Evolutionary conservation across 805 yeast species (phyloP).

Genomic region (Candida broadrunensis): DNA sequence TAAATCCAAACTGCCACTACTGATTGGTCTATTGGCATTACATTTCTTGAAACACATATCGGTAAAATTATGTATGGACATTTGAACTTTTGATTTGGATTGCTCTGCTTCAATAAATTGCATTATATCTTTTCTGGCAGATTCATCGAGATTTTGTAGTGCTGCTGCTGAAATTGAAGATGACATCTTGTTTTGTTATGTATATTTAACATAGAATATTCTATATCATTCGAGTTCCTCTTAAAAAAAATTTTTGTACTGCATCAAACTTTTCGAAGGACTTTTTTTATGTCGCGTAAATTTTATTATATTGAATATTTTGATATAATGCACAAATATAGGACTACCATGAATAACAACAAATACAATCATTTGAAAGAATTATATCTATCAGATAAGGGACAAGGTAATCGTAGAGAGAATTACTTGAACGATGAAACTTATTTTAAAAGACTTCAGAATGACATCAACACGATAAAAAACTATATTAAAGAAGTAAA

Average conservation of each 20-base stretch:
- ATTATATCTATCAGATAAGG: background rate
- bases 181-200: too few relatives aligned
- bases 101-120: conserved; percentile 79
- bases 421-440: conserved; percentile 7
- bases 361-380: background rate
- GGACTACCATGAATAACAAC: background rate
- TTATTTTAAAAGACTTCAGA: conserved; percentile 14
- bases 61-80: conserved; percentile 83
- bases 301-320: too few relatives aligned
- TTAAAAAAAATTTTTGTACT: too few relatives aligned
- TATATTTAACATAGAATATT: too few relatives aligned
- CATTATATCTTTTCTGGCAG: conserved; percentile 69
- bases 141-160: conserved; percentile 52
- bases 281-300: too few relatives aligned
- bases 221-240: too few relatives aligned
- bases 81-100: conserved; percentile 82
- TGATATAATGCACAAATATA: background rate
- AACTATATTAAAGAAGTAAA: conserved; percentile 20
- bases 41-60: conserved; percentile 91
- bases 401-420: background rate
- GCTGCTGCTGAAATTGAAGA: conserved; percentile 33
- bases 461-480: conserved; percentile 16
- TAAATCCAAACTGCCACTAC: conserved; percentile 46
- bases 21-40: conserved; percentile 44
- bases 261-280: too few relatives aligned